phyloP scores from a whole-genome alignment of 1,139 yeast genomes.

The Fermentozyma sake region DNA sequence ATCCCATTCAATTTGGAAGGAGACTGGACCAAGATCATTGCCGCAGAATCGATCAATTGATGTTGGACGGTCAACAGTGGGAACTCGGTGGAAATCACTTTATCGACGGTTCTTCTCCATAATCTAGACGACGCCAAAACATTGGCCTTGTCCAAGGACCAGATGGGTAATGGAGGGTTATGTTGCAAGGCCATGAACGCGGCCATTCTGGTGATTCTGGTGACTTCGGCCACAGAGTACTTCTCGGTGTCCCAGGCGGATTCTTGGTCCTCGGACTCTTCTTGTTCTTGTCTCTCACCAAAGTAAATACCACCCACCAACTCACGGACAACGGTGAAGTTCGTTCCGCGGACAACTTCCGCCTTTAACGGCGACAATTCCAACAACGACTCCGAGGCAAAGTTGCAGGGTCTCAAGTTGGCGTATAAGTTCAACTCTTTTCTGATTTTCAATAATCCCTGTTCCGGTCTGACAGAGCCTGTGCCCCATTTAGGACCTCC shows the following conservation, averaged over 20 bases:
- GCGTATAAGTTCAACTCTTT: slow-evolving; percentile 93
- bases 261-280: slow-evolving; percentile 56
- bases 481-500: slow-evolving; percentile 99
- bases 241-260: slow-evolving; percentile 93
- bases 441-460: slow-evolving; percentile 88
- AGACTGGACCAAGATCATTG: slow-evolving; percentile 89
- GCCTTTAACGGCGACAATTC: slow-evolving; percentile 84
- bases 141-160: slow-evolving; percentile 97
- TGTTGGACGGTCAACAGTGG: slow-evolving; percentile 83
- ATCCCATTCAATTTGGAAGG: slow-evolving; percentile 92
- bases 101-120: slow-evolving; percentile 92
- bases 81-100: slow-evolving; percentile 79
- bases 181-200: slow-evolving; percentile 93
- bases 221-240: slow-evolving; percentile 85
- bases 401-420: slow-evolving; percentile 92
- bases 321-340: slow-evolving; percentile 90
- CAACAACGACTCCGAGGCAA: slow-evolving; percentile 79
- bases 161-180: slow-evolving; percentile 87
- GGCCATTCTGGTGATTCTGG: slow-evolving; percentile 96
- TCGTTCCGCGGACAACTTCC: slow-evolving; percentile 82
- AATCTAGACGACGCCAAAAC: slow-evolving; percentile 93
- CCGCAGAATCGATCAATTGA: slow-evolving; percentile 96
- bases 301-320: slow-evolving; percentile 97
- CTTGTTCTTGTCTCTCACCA: slow-evolving; percentile 92
- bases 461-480: slow-evolving; percentile 93